These are phyloP conservation scores for Gaertneriomyces sp. DNA, from an alignment of 192 early-diverging fungal species.

Conservation along the genomic window DNA sequence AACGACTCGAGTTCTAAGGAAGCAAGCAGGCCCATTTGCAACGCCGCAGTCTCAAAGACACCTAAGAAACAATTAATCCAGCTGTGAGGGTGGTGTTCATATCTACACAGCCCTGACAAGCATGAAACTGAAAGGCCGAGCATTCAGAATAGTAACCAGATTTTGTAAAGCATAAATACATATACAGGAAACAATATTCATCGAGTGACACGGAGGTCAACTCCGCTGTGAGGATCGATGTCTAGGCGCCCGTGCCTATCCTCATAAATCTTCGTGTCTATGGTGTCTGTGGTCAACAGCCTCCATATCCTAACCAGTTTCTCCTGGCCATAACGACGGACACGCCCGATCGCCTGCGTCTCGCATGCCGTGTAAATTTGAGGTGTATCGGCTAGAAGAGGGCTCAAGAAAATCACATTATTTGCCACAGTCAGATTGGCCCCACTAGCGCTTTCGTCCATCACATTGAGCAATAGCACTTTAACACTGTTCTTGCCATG, in stretches of 20 bases:
- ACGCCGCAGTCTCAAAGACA: too few relatives aligned
- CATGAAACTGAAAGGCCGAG: too few relatives aligned
- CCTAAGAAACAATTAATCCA: too few relatives aligned
- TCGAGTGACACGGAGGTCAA: too few relatives aligned
- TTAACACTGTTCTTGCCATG: conserved; percentile 8
- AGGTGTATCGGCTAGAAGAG: conserved; percentile 32
- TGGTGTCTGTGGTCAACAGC: conserved; percentile 33
- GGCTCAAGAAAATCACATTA: conserved; percentile 44
- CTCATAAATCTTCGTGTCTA: conserved; percentile 38
- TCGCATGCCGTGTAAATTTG: conserved; percentile 35
- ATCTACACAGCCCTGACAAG: too few relatives aligned
- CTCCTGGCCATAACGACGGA: conserved; percentile 42
- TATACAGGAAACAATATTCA: too few relatives aligned
- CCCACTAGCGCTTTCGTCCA: conserved; percentile 40
- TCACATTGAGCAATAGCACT: conserved; percentile 43
- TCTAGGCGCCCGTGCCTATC: conserved; percentile 9
- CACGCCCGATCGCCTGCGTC: conserved; percentile 47
- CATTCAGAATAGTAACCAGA: too few relatives aligned
- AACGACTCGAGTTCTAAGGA: too few relatives aligned
- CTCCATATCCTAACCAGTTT: conserved; percentile 41
- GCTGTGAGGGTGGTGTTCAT: too few relatives aligned
- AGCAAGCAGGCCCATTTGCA: too few relatives aligned
- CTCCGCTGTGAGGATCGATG: too few relatives aligned
- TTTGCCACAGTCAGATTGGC: conserved; percentile 49
- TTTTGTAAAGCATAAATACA: too few relatives aligned